These are phyloP conservation scores for Mycena rebaudengoi DNA, from an alignment of 768 basidiomycete genomes.

Conservation along the genomic window DNA sequence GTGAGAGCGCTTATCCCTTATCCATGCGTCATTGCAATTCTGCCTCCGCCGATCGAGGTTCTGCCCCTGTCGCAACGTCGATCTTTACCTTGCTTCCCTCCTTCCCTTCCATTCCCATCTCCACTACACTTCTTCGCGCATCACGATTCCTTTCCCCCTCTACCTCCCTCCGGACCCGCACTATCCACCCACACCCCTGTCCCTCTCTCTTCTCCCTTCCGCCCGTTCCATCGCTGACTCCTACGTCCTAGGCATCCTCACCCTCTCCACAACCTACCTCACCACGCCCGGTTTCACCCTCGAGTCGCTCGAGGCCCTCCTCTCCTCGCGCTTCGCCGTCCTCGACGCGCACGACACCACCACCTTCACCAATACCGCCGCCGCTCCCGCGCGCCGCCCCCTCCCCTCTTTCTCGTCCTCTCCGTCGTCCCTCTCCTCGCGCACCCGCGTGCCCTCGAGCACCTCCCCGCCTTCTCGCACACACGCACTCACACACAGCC, in stretches of 20 bases:
- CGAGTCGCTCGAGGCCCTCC: slow-evolving; percentile 78
- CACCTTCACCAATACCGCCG: neutral
- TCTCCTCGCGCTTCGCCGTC: slow-evolving; percentile 77
- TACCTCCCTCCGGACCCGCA: neutral
- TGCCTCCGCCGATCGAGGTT: too few relatives aligned
- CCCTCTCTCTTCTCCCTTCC: neutral
- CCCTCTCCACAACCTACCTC: slow-evolving; percentile 71
- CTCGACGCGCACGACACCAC: slow-evolving; percentile 52
- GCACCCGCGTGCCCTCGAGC: neutral
- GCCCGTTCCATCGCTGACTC: neutral
- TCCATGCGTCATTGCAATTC: too few relatives aligned
- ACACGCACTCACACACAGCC: too few relatives aligned
- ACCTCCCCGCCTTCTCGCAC: neutral
- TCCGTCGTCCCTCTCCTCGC: neutral
- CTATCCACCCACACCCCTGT: neutral
- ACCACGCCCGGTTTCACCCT: slow-evolving; percentile 73
- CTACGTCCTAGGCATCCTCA: slow-evolving; percentile 58
- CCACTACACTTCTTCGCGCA: too few relatives aligned
- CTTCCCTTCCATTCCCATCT: too few relatives aligned
- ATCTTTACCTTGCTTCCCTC: too few relatives aligned
- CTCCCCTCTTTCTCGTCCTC: neutral
- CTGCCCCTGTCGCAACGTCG: too few relatives aligned
- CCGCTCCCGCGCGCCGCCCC: neutral
- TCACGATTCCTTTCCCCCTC: too few relatives aligned
- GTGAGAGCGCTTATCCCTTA: too few relatives aligned